Base-by-base conservation (phyloP, 495 filamentous ascomycete genomes). In the Penicillium longicatenatum region DNA sequence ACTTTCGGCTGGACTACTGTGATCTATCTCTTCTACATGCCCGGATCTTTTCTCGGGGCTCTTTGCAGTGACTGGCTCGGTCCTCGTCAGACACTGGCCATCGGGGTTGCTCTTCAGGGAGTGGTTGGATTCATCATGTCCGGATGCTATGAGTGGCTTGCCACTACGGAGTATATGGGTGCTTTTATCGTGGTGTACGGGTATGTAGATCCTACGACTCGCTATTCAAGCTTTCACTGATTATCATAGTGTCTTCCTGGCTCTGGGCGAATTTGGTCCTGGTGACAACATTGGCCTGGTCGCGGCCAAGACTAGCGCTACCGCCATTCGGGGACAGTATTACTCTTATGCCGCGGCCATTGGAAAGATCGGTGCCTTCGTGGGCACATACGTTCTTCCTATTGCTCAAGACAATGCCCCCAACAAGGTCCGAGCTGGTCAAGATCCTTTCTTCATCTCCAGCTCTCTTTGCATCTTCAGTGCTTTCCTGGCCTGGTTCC, bases 251-350 rank as follows among this genome's bases (percentile, higher is more conserved):
- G 83, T 97, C 62, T 96, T 97, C 78, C 78, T 90, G 3, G 84
- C 86, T 0, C 82, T 96, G 9, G 93, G 92, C 22, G 92, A 97
- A 70, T 66, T 93, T 42, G 93, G 92, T 0, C 91, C 93, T 0
- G 93, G 92, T 26, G 87, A 97, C 73, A 96, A 96, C 70, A 95
- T 96, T 63, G 92, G 92, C 6, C 82, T 96, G 1, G 72, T 92
- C 20, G 92, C 92, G 0, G 89, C 90, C 51, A 96, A 96, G 75
- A 93, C 89, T 16, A 88, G 86, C 68, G 90, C 92, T 1, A 97
- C 93, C 4, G 86, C 86, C 11, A 87, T 97, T 31, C 80, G 92
- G 21, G 93, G 92, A 10, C 90, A 94, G 66, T 97, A 95, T 75
- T 97, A 97, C 71, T 91, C 89, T 12, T 84, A 95, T 52, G 91